phyloP scores from a whole-genome alignment of 352 stramenopile species.

The Pythium guiyangense region DNA sequence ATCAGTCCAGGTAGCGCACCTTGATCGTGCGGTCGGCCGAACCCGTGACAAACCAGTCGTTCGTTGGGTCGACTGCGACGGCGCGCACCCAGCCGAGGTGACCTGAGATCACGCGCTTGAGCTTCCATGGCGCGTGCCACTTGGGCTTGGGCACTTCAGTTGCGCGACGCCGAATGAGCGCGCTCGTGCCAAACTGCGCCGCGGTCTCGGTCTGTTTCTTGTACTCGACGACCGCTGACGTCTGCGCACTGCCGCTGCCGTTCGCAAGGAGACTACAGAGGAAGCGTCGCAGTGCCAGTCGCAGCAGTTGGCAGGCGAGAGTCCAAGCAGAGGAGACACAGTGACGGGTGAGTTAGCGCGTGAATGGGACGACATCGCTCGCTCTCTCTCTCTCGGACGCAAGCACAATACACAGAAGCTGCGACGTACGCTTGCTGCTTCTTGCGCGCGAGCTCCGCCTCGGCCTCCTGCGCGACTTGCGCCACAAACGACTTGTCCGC shows the following conservation, averaged over 20 bases:
- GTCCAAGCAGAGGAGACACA: too few species aligned
- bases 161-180: conserved; percentile 72
- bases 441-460: conserved; percentile 36
- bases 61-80: conserved; percentile 97
- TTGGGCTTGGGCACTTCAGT: conserved; percentile 93
- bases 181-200: conserved; percentile 46
- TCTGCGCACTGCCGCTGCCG: conserved; percentile 11
- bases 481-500: conserved; percentile 34
- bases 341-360: too few species aligned
- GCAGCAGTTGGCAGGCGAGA: too few species aligned
- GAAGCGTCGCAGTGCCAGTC: background rate
- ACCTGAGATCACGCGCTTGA: conserved; percentile 94
- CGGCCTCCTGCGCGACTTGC: conserved; percentile 52
- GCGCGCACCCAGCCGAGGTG: conserved; percentile 97
- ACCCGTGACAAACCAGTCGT: conserved; percentile 98
- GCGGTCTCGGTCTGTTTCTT: conserved; percentile 48
- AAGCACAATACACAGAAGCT: background rate
- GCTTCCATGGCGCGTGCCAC: conserved; percentile 99
- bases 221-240: conserved; percentile 53
- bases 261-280: conserved; percentile 19
- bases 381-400: too few species aligned
- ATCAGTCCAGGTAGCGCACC: conserved; percentile 22
- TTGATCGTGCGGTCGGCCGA: conserved; percentile 98
- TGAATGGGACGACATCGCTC: too few species aligned
- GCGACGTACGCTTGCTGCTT: conserved; percentile 40